Evolutionary conservation across 495 filamentous ascomycete genomes (phyloP).

Genomic region (Podospora anserina): DNA sequence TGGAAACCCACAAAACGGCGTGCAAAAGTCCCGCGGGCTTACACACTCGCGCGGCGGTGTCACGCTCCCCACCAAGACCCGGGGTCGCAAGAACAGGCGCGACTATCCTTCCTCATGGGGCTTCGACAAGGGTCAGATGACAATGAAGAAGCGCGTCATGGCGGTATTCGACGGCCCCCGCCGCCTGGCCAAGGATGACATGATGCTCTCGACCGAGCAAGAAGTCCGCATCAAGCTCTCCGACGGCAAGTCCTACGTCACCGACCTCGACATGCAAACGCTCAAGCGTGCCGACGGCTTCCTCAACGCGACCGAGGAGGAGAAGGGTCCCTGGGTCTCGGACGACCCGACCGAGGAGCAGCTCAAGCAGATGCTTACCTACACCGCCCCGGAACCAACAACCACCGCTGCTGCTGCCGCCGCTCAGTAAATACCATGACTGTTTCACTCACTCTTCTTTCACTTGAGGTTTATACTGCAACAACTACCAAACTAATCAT

Average conservation of each 20-base stretch:
- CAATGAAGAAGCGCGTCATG: slow-evolving; percentile 93
- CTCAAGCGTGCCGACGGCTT: slow-evolving; percentile 82
- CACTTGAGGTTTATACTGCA: not conserved
- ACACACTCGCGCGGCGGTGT: slow-evolving; percentile 62
- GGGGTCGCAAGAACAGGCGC: slow-evolving; percentile 75
- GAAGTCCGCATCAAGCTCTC: slow-evolving; percentile 83
- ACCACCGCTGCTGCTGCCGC: slow-evolving; percentile 12
- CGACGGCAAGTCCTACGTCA: slow-evolving; percentile 73
- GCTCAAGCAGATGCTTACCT: slow-evolving; percentile 41
- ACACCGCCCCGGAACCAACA: not conserved
- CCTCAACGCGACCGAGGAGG: slow-evolving; percentile 68
- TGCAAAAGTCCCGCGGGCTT: slow-evolving; percentile 54
- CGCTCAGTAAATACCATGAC: slow-evolving; percentile 10
- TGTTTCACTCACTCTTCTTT: not conserved
- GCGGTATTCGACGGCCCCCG: slow-evolving; percentile 88
- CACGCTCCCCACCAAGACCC: slow-evolving; percentile 58
- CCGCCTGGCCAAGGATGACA: slow-evolving; percentile 94
- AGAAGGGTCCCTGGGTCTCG: slow-evolving; percentile 75
- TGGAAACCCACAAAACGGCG: slow-evolving; percentile 46
- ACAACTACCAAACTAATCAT: not conserved
- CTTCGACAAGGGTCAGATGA: slow-evolving; percentile 84
- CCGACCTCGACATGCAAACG: slow-evolving; percentile 90
- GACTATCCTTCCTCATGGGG: slow-evolving; percentile 93
- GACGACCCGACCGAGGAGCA: slow-evolving; percentile 51
- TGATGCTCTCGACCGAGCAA: slow-evolving; percentile 95